A percentile compares a stretch with the other conserved stretches of the same genome.
These are phyloP conservation scores for Colletotrichum limetticola DNA, from an alignment of 2,329 filamentous ascomycete genomes.

Conservation along the genomic window DNA sequence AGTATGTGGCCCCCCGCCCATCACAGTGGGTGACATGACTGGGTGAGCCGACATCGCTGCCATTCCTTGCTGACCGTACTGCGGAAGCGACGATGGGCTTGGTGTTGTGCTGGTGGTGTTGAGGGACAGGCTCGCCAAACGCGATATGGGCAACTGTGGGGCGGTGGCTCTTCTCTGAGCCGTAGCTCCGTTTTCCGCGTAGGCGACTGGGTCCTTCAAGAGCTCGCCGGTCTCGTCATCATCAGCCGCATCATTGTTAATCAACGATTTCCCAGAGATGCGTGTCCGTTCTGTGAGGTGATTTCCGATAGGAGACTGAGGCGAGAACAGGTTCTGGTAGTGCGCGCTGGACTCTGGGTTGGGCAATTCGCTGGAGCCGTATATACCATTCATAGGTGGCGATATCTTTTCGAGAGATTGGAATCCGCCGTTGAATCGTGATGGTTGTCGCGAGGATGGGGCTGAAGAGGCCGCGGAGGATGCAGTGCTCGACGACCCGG, in stretches of 20 bases:
- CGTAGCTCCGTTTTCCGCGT: constrained; percentile 73
- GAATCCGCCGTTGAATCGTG: constrained; percentile 70
- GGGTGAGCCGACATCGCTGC: constrained; percentile 50
- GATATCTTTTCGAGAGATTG: constrained; percentile 71
- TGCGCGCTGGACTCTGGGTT: constrained; percentile 63
- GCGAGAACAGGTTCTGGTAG: constrained; percentile 75
- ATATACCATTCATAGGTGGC: constrained; percentile 66
- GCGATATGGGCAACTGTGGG: constrained; percentile 75
- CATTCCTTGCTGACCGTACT: constrained; percentile 49
- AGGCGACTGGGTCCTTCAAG: constrained; percentile 78
- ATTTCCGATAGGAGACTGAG: constrained; percentile 78
- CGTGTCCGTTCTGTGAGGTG: constrained; percentile 71
- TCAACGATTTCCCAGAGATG: constrained; percentile 76
- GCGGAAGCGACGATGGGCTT: constrained; percentile 64
- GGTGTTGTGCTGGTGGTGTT: constrained; percentile 71
- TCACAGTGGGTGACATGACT: constrained; percentile 67
- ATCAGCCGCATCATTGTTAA: constrained; percentile 71
- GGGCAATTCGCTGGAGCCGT: constrained; percentile 67
- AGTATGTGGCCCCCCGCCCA: constrained; percentile 53
- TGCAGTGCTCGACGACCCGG: constrained; percentile 44
- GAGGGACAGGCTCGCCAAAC: constrained; percentile 77
- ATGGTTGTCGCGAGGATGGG: constrained; percentile 63
- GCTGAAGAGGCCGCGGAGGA: constrained; percentile 54
- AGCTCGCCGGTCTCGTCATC: constrained; percentile 79
- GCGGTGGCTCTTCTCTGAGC: constrained; percentile 74